phyloP scores from a whole-genome alignment of 2,329 filamentous ascomycete species.

The Cephalotrichum gorgonifer region DNA sequence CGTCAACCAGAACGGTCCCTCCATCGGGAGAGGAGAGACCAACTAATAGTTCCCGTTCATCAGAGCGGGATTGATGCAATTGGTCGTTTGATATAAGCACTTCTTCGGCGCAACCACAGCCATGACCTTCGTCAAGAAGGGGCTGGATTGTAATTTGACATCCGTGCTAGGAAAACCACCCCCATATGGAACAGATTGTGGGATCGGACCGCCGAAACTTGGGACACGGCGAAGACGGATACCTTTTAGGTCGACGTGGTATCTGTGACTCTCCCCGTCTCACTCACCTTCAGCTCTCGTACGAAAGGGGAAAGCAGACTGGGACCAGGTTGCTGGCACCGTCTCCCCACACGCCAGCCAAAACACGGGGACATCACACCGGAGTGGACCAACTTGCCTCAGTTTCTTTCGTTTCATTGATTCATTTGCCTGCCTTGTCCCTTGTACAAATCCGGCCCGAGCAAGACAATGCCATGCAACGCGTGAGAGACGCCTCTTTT shows the following conservation, averaged over 20 bases:
- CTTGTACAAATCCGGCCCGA: conserved; percentile 1
- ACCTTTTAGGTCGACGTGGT: too few species aligned
- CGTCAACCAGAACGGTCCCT: conserved; percentile 1
- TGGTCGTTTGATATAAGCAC: conserved; percentile 71
- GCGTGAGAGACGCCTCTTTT: conserved; percentile 1
- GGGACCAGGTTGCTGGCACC: too few species aligned
- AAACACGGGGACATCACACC: too few species aligned
- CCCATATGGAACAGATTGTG: too few species aligned
- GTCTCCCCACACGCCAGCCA: too few species aligned
- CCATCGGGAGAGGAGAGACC: not conserved
- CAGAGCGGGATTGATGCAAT: conserved; percentile 7
- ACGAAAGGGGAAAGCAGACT: too few species aligned
- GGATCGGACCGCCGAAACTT: too few species aligned
- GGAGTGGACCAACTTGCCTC: not conserved
- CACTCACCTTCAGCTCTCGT: too few species aligned
- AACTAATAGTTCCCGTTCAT: conserved; percentile 8
- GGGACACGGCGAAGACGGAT: too few species aligned
- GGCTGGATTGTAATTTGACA: conserved; percentile 99
- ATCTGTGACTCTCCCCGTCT: too few species aligned
- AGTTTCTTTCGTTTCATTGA: not conserved
- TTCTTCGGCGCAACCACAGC: conserved; percentile 98
- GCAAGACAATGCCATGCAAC: conserved; percentile 5
- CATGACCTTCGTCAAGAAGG: conserved; percentile 46
- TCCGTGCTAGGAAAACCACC: conserved; percentile 72
- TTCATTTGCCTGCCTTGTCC: conserved; percentile 4